These are phyloP conservation scores for carrot (Daucus carota) DNA, from an alignment of 129 eudicot species.

Conservation along the genomic window DH1_v3.0 NC_030384.2:35221501-35222000, in stretches of 20 bases:
- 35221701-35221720: conserved; percentile 82
- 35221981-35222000: not conserved
- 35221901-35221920: conserved; percentile 67
- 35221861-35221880: conserved; percentile 53
- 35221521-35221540: conserved; percentile 59
- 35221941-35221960: not conserved
- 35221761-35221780: conserved; percentile 90
- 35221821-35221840: not conserved
- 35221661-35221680: not conserved
- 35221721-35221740: conserved; percentile 93
- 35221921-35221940: conserved; percentile 50
- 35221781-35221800: not conserved
- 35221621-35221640: conserved; percentile 54
- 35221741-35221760: conserved; percentile 93
- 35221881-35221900: conserved; percentile 81
- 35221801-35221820: not conserved
- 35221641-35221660: conserved; percentile 11
- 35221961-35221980: not conserved
- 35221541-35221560: conserved; percentile 87
- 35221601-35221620: conserved; percentile 67
- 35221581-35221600: conserved; percentile 65
- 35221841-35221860: not conserved
- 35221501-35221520: conserved; percentile 25
- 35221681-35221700: conserved; percentile 53
- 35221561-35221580: conserved; percentile 86